A percentile compares a stretch with the other conserved stretches of the same genome.
Conservation (phyloP, 768 basidiomycete species). For the Phaeolepiota aurea region DNA sequence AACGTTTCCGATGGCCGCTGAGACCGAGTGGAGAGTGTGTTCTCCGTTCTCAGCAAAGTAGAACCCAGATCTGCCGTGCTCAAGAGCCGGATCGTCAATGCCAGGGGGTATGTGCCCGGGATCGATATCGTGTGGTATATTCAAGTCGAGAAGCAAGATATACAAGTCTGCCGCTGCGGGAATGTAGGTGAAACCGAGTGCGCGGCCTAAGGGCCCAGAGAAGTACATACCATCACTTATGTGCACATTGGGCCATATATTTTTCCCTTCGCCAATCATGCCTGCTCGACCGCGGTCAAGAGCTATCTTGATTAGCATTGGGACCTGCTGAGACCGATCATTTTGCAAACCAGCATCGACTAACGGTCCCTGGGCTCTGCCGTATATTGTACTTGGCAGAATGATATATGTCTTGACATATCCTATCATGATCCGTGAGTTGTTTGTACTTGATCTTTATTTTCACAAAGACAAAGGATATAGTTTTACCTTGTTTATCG, state of each 20-base stretch:
- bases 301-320: slow-evolving; percentile 29
- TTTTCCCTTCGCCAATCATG: slow-evolving; percentile 42
- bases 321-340: slow-evolving; percentile 41
- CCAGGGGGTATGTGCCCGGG: slow-evolving; percentile 8
- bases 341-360: slow-evolving; percentile 44
- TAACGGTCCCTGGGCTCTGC: slow-evolving; percentile 34
- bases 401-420: slow-evolving; percentile 46
- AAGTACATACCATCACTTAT: slow-evolving; percentile 37
- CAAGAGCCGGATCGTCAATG: slow-evolving; percentile 16
- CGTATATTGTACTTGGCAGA: slow-evolving; percentile 46
- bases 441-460: neutral
- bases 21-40: slow-evolving; percentile 25
- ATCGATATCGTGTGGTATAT: slow-evolving; percentile 12
- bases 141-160: slow-evolving; percentile 30
- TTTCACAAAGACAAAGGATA: too few relatives aligned
- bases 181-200: too few relatives aligned
- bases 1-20: slow-evolving; percentile 25
- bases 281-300: slow-evolving; percentile 37
- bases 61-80: slow-evolving; percentile 35
- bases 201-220: too few relatives aligned
- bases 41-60: slow-evolving; percentile 46
- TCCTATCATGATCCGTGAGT: slow-evolving; percentile 17
- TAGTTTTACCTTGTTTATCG: slow-evolving; percentile 32
- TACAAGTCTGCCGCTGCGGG: slow-evolving; percentile 38
- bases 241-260: slow-evolving; percentile 47